Base-by-base conservation (phyloP, 2,329 filamentous ascomycete species). In the Septoria petroselini region DNA sequence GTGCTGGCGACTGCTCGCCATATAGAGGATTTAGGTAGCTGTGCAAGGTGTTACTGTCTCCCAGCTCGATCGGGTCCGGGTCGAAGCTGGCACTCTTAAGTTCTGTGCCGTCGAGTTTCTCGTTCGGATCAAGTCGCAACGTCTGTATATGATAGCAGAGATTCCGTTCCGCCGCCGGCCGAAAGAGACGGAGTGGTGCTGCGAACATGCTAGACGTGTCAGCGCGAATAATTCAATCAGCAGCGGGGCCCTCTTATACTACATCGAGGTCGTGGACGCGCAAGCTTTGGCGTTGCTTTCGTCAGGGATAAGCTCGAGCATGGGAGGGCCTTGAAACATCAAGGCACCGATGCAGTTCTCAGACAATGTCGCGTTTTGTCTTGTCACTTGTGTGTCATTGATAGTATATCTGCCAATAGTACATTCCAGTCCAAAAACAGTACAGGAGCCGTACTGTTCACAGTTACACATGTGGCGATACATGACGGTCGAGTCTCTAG, bases 11-110 rank as follows among this genome's bases (percentile, higher is more conserved):
- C 5, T 43, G 31, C 29, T 43, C 41, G 18, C 41, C 27, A 23
- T 43, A 45, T 0, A 45, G 31, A 9, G 35, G 34, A 14, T 40
- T 35, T 17, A 47, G 9, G 8, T 47, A 47, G 35, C 43, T 31
- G 18, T 39, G 34, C 18, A 47, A 7, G 11, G 27, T 47, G 11
- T 25, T 47, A 30, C n/a, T 38, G 30, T 40, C 35, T 2, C 34
- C 34, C 18, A 47, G 9, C 9, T 40, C 43, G 3, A 47, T 47
- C 4, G 43, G 43, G 18, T 47, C 43, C 4, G 43, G 43, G 15
- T 47, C 43, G 27, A 47, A 47, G 23, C 21, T 15, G 8, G 43
- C 43, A 14, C 43, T 47, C 14, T 38, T 19, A n/a, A 47, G 35
- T 39, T 47, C 43, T 9, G 21, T 19, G 17, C n/a, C 30, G 15